phyloP scores from a whole-genome alignment of 2,329 filamentous ascomycete species.

The Zymoseptoria brevis region DNA sequence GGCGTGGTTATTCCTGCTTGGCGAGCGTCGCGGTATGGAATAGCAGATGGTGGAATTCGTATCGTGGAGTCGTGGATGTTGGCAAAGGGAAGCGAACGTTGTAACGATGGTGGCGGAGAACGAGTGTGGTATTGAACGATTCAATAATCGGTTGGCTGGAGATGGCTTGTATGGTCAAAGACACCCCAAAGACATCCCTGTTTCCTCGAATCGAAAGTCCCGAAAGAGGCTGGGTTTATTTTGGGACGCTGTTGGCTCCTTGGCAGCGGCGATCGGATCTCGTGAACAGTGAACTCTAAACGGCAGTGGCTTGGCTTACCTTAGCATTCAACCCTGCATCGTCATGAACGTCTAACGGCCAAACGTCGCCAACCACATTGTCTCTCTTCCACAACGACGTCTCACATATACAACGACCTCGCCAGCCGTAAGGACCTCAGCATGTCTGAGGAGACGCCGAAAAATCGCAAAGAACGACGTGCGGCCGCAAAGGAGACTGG shows the following conservation, averaged over 20 bases:
- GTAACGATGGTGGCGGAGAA: not conserved
- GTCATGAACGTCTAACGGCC: not conserved
- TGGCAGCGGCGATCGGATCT: not conserved
- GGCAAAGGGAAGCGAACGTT: conserved; percentile 5
- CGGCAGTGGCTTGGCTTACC: not conserved
- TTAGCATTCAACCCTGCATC: not conserved
- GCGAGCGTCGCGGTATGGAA: conserved; percentile 2
- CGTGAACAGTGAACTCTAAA: not conserved
- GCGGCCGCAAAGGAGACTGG: conserved; percentile 30
- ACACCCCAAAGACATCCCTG: not conserved
- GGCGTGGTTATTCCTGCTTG: not conserved
- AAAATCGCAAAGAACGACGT: conserved; percentile 41
- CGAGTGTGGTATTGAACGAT: not conserved
- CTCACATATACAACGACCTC: not conserved
- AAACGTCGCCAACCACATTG: too few species aligned
- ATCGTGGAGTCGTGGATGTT: not conserved
- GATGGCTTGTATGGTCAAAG: not conserved
- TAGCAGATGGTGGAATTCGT: not conserved
- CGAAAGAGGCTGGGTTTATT: not conserved
- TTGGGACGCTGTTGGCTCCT: not conserved
- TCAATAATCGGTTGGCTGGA: not conserved
- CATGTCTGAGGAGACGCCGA: conserved; percentile 17
- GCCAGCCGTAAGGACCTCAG: not conserved
- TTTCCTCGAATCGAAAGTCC: not conserved
- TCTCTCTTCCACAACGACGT: not conserved